These are phyloP conservation scores for Monosporozyma aquatica DNA, from an alignment of 805 yeast genomes.

Conservation along the genomic window DNA sequence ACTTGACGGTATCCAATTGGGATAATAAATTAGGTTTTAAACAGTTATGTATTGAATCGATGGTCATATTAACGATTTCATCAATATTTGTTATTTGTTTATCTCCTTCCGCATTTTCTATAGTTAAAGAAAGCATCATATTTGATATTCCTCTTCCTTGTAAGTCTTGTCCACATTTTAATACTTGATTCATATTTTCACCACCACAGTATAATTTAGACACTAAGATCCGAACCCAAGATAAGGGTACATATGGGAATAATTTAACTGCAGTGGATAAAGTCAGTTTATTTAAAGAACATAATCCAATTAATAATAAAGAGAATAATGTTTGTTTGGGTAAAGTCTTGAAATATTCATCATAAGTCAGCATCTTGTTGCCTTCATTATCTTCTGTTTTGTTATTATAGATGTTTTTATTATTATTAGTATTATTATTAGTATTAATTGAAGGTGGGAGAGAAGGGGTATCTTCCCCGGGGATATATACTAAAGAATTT, in stretches of 20 bases:
- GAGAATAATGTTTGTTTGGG: constrained; percentile 50
- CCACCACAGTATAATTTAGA: constrained; percentile 90
- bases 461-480: not conserved
- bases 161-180: constrained; percentile 58
- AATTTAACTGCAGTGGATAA: constrained; percentile 51
- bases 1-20: constrained; percentile 45
- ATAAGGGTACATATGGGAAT: constrained; percentile 70
- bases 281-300: constrained; percentile 55
- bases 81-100: constrained; percentile 44
- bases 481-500: not conserved
- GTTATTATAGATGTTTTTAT: not conserved
- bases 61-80: constrained; percentile 53
- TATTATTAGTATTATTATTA: too few relatives aligned
- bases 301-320: constrained; percentile 57
- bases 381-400: too few relatives aligned
- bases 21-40: constrained; percentile 61
- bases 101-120: constrained; percentile 84
- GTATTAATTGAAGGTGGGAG: too few relatives aligned
- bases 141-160: constrained; percentile 72
- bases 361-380: not conserved
- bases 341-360: constrained; percentile 37
- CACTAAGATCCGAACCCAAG: constrained; percentile 59
- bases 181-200: constrained; percentile 60
- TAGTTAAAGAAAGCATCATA: constrained; percentile 91
- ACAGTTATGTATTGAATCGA: constrained; percentile 56